These are phyloP conservation scores for Didymosphaeria variabile DNA, from an alignment of 2,329 filamentous ascomycete species.

Conservation along the genomic window DNA sequence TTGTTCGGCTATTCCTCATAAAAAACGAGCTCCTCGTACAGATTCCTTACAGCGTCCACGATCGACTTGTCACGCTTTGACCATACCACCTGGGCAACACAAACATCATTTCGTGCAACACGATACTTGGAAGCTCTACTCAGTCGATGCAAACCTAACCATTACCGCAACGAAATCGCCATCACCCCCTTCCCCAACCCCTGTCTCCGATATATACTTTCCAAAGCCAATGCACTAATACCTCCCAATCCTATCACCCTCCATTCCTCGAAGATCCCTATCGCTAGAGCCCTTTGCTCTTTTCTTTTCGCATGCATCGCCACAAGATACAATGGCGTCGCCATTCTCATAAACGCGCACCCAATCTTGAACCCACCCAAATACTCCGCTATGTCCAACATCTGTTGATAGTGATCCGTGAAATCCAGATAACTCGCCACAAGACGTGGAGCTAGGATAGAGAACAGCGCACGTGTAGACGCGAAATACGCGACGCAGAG, in stretches of 20 bases:
- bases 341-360: conserved; percentile 44
- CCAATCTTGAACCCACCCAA: conserved; percentile 32
- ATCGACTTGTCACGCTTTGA: background rate
- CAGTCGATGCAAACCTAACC: background rate
- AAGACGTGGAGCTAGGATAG: conserved; percentile 22
- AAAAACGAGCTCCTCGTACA: no score
- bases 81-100: background rate
- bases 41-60: background rate
- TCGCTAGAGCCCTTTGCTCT: conserved; percentile 27
- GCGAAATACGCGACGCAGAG: conserved; percentile 35
- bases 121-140: no score
- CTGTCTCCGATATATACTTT: conserved; percentile 23
- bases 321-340: conserved; percentile 39
- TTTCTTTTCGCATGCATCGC: conserved; percentile 30
- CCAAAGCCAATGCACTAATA: conserved; percentile 37
- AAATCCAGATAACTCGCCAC: conserved; percentile 18
- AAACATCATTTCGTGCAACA: no score
- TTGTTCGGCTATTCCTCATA: no score
- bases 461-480: conserved; percentile 30
- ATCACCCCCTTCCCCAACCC: background rate
- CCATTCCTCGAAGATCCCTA: conserved; percentile 34
- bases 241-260: conserved; percentile 34
- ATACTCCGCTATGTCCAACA: conserved; percentile 34
- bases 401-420: conserved; percentile 26
- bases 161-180: background rate